phyloP scores from a whole-genome alignment of 495 filamentous ascomycete genomes.

The Tuber indicum region DNA sequence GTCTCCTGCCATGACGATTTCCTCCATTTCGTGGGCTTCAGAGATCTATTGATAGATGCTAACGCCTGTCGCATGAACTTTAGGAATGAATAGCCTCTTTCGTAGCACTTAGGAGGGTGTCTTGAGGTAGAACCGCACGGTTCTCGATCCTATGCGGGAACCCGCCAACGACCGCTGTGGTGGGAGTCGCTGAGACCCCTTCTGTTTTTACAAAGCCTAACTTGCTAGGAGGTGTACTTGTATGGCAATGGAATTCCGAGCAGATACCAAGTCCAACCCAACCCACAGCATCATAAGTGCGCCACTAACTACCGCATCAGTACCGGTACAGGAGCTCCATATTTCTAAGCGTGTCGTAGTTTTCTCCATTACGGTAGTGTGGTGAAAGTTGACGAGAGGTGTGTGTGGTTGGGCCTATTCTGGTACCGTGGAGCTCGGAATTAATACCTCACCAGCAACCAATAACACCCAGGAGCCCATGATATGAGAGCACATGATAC shows the following conservation, averaged over 20 bases:
- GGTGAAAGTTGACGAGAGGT: background rate
- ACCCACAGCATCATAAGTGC: background rate
- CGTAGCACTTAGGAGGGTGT: background rate
- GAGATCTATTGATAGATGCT: background rate
- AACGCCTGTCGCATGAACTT: background rate
- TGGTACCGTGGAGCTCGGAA: background rate
- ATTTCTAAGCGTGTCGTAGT: background rate
- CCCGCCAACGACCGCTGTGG: background rate
- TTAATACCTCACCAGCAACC: background rate
- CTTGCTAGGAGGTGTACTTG: background rate
- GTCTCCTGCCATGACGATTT: background rate
- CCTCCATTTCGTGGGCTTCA: background rate
- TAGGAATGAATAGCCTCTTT: background rate
- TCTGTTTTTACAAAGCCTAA: background rate
- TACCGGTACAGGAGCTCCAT: background rate
- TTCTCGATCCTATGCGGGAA: background rate
- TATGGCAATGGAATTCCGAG: background rate
- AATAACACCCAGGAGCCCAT: background rate
- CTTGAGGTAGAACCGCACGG: background rate
- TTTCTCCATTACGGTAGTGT: background rate
- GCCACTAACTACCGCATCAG: background rate
- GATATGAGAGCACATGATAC: background rate
- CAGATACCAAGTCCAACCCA: background rate
- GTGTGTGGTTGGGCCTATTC: too few relatives aligned
- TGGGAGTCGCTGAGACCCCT: background rate